These are phyloP conservation scores for Pleurotus giganteus DNA, from an alignment of 768 basidiomycete genomes.

Conservation along the genomic window DNA sequence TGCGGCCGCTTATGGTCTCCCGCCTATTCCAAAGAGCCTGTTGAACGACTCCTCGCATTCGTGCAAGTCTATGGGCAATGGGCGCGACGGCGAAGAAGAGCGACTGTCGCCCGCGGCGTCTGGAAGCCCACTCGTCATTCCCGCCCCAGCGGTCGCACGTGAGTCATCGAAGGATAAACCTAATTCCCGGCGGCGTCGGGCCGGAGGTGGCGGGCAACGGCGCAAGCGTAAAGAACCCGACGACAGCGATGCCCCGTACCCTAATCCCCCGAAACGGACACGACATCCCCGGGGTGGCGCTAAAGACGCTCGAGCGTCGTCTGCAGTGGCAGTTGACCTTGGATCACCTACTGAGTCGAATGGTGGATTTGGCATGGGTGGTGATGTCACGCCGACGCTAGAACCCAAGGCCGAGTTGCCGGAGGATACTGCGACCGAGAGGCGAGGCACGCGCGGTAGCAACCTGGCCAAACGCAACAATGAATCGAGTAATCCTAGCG, in stretches of 20 bases:
- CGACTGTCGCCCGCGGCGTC: slow-evolving; percentile 8
- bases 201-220: slow-evolving; percentile 45
- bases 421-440: slow-evolving; percentile 36
- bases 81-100: slow-evolving; percentile 16
- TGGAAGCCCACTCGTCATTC: slow-evolving; percentile 25
- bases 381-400: slow-evolving; percentile 23
- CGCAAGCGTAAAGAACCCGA: slow-evolving; percentile 60
- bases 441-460: slow-evolving; percentile 48
- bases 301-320: slow-evolving; percentile 9
- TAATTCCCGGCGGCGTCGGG: slow-evolving; percentile 50
- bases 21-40: slow-evolving; percentile 34
- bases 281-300: slow-evolving; percentile 47
- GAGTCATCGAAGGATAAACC: slow-evolving; percentile 37
- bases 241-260: slow-evolving; percentile 62
- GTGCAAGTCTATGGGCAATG: slow-evolving; percentile 13
- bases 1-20: slow-evolving; percentile 52
- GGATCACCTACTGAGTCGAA: slow-evolving; percentile 34
- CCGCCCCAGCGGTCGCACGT: slow-evolving; percentile 32
- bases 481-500: no score
- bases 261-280: slow-evolving; percentile 58
- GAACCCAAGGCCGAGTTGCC: slow-evolving; percentile 30
- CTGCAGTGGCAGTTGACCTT: slow-evolving; percentile 27
- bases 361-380: slow-evolving; percentile 13
- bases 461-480: slow-evolving; percentile 39
- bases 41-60: slow-evolving; percentile 7